Evolutionary conservation across 371 early-diverging fungal genomes (phyloP), one percentile per base, ranked within the genome.

Genomic region (Zychaea mexicana): DNA sequence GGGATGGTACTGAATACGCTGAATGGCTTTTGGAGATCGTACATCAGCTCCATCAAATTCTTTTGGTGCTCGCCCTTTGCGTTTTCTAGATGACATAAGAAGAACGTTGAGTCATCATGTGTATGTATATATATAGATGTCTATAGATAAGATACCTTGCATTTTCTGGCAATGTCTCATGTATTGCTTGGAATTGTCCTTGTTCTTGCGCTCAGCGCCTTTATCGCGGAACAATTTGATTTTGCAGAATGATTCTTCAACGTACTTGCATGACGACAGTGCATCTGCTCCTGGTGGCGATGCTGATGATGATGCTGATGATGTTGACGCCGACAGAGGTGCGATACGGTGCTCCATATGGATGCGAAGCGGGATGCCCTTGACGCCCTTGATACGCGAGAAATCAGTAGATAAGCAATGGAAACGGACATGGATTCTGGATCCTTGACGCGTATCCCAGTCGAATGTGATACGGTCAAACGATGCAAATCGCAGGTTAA

Each of bases 401-500:
- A 93, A 93, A 60, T 93, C 94, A 2, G 94, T 93, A 0, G 93
- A 92, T 3, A 93, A 70, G 62, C 92, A 91, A 68, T 91, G 88
- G 69, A 93, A 91, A 38, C 85, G 85, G n/a, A 92, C 62, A 70
- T 82, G 81, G 26, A 92, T 71, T 57, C 88, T 91, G 39, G 90
- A 90, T 15, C 91, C 88, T 28, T 83, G 77, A 24, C 81, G 69
- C 2, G 88, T 87, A 59, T 90, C 85, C 92, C 92, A 92, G 52
- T 87, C 86, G 74, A 92, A 88, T 5, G 86, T 74, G n/a, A 90
- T 82, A 8, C 89, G 79, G 65, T 93, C 92, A 75, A 93, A 90
- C n/a, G 78, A 72, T 42, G 79, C 76, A 53, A 73, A 77, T 3
- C 85, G 84, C 2, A 85, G 69, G 32, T 88, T 79, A 12, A 74